These are phyloP conservation scores for Xylariaceae sp. DNA, from an alignment of 2,329 filamentous ascomycete species.

Conservation along the genomic window DNA sequence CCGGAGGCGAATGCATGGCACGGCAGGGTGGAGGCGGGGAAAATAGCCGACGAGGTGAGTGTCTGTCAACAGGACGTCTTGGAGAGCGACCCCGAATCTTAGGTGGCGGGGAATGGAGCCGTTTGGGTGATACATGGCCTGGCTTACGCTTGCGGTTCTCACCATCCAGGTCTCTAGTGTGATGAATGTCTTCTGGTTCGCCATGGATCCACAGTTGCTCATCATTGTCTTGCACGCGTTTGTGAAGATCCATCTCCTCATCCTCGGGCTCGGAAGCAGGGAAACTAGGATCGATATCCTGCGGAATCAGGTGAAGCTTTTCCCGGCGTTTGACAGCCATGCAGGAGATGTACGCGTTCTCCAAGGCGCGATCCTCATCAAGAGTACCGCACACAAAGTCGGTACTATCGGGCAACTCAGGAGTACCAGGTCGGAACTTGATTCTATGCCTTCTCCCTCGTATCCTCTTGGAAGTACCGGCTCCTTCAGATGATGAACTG, in stretches of 20 bases:
- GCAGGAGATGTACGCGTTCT: constrained; percentile 85
- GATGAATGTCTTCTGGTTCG: constrained; percentile 60
- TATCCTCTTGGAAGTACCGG: constrained; percentile 30
- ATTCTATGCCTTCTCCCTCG: constrained; percentile 37
- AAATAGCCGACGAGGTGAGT: constrained; percentile 64
- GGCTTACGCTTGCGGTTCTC: constrained; percentile 47
- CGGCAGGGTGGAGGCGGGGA: constrained; percentile 62
- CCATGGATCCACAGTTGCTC: constrained; percentile 66
- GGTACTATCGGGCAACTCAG: constrained; percentile 90
- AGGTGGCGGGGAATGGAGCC: constrained; percentile 48
- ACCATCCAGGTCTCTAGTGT: constrained; percentile 49
- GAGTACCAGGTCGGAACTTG: constrained; percentile 62
- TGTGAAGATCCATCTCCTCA: constrained; percentile 68
- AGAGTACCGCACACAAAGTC: constrained; percentile 99
- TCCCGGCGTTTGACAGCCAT: constrained; percentile 74
- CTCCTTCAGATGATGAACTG: constrained; percentile 50
- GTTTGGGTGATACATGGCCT: constrained; percentile 53
- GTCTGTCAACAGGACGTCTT: constrained; percentile 55
- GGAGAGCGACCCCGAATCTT: constrained; percentile 51
- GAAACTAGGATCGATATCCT: constrained; percentile 96
- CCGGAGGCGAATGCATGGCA: constrained; percentile 43
- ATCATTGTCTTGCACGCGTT: constrained; percentile 57
- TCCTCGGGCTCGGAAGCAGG: constrained; percentile 90
- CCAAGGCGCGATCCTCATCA: constrained; percentile 90
- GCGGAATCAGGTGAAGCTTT: constrained; percentile 79